Percentiles rank a stretch among this genome's conserved stretches.
These are phyloP conservation scores for Solanum corneliomulleri DNA, from an alignment of 257 asterid genomes.

Conservation along the genomic window DNA sequence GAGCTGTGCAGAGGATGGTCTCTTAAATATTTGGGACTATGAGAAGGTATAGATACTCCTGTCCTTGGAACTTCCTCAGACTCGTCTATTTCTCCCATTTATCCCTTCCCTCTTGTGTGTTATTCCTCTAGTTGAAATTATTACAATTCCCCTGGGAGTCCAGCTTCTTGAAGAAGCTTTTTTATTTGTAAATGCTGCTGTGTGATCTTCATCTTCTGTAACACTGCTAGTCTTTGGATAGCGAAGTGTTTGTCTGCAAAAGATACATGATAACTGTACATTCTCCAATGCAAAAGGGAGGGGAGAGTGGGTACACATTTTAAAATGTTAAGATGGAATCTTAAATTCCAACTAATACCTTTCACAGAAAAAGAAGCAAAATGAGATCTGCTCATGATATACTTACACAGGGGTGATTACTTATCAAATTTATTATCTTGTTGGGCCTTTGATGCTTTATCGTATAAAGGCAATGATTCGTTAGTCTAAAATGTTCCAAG, in stretches of 20 bases:
- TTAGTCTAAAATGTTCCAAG: not conserved
- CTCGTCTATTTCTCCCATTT: not conserved
- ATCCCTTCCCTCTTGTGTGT: not conserved
- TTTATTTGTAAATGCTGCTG: not conserved
- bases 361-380: not conserved
- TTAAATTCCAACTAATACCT: not conserved
- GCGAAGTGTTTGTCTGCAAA: not conserved
- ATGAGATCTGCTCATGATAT: not conserved
- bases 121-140: not conserved
- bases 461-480: not conserved
- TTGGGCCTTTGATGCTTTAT: not conserved
- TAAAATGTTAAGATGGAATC: not conserved
- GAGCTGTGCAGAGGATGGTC: constrained; percentile 94
- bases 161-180: not conserved
- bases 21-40: constrained; percentile 87
- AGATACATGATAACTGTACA: not conserved
- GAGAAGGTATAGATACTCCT: constrained; percentile 49
- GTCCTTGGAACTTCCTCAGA: not conserved
- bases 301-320: not conserved
- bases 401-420: not conserved
- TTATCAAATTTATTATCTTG: not conserved
- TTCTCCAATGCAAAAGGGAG: not conserved
- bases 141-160: not conserved
- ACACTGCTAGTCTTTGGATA: not conserved
- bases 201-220: not conserved